These are phyloP conservation scores for Tylopilus sp. DNA, from an alignment of 1,284 basidiomycete genomes.

Conservation along the genomic window DNA sequence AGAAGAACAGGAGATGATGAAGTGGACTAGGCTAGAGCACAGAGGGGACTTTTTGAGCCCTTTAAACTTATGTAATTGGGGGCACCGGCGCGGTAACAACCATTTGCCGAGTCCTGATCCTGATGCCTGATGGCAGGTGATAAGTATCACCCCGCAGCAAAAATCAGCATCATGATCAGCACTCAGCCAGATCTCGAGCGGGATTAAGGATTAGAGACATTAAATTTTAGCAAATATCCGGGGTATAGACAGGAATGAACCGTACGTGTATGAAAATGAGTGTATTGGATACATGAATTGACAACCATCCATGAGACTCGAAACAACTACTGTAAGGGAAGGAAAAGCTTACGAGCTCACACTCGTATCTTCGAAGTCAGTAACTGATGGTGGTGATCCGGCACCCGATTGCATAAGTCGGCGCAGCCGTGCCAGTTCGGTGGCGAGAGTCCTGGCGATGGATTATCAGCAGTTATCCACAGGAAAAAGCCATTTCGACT, in stretches of 20 bases:
- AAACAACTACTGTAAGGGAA: slow-evolving; percentile 4
- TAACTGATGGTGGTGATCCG: slow-evolving; percentile 22
- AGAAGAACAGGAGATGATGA: not conserved
- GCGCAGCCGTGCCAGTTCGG: slow-evolving; percentile 61
- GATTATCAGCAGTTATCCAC: not conserved
- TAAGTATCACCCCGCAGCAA: not conserved
- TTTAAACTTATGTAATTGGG: not conserved
- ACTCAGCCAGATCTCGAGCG: not conserved
- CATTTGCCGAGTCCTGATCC: not conserved
- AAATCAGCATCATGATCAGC: not conserved
- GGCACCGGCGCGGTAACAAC: not conserved
- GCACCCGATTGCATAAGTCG: slow-evolving; percentile 59
- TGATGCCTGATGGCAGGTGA: not conserved
- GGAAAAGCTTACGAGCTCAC: slow-evolving; percentile 12
- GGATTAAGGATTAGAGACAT: not conserved
- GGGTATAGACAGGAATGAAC: slow-evolving; percentile 29
- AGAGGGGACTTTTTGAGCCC: not conserved
- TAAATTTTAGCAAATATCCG: slow-evolving; percentile 22
- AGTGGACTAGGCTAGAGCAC: not conserved
- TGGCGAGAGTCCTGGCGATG: slow-evolving; percentile 46
- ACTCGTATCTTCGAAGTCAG: slow-evolving; percentile 10
- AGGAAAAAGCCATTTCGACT: slow-evolving; percentile 9
- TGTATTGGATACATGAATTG: slow-evolving; percentile 35
- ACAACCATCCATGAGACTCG: slow-evolving; percentile 23
- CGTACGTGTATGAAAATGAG: slow-evolving; percentile 23